Conservation (phyloP, 1,284 basidiomycete genomes). For the Sporisorium sorghi region DNA sequence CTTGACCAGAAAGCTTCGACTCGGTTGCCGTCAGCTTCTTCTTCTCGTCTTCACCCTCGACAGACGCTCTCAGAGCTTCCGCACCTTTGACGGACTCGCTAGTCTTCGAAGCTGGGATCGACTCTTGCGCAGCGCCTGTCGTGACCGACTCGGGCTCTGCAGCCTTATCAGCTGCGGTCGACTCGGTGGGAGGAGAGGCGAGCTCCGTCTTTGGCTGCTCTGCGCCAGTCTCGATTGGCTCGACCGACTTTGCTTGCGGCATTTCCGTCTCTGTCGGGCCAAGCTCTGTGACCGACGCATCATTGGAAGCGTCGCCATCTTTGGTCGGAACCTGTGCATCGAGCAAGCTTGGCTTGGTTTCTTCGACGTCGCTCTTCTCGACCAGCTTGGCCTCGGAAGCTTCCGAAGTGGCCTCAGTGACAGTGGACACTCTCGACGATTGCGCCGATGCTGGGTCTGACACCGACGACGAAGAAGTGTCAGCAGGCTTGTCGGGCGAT, state of each 20-base stretch:
- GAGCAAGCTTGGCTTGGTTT: background rate
- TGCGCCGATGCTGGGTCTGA: constrained; percentile 3
- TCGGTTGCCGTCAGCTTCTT: background rate
- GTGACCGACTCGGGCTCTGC: background rate
- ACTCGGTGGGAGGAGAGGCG: no score
- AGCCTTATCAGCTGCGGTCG: background rate
- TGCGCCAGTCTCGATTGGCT: background rate
- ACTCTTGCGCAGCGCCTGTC: background rate
- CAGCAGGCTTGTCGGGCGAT: constrained; percentile 9
- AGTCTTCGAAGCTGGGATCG: background rate
- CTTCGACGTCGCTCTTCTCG: constrained; percentile 9
- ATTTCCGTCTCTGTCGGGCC: background rate
- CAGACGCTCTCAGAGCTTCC: background rate
- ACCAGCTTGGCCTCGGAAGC: constrained; percentile 1
- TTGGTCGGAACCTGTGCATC: background rate
- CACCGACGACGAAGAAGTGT: background rate
- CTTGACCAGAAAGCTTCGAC: background rate
- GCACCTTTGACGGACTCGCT: background rate
- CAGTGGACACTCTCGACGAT: constrained; percentile 1
- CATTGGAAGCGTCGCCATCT: background rate
- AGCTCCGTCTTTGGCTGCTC: constrained; percentile 3
- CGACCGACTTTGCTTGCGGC: background rate
- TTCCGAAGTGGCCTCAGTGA: constrained; percentile 3
- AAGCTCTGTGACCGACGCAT: background rate
- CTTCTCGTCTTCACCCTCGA: background rate